Evolutionary conservation across 257 asterid genomes (phyloP).

Genomic region (Linderniella brevidens): DNA sequence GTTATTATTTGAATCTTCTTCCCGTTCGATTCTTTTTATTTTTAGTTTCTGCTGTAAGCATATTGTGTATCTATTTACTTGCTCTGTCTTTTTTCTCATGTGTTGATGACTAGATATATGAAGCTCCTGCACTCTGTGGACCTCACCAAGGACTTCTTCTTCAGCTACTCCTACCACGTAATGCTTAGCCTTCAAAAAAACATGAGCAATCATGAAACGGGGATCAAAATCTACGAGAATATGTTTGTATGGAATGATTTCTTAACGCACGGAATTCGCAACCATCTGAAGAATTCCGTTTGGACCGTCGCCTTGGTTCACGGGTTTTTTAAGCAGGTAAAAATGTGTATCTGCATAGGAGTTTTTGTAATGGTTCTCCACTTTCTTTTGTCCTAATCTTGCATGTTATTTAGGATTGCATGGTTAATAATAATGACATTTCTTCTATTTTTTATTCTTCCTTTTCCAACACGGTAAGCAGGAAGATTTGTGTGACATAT

Average conservation of each 20-base stretch:
- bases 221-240: conserved; percentile 52
- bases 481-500: too few relatives aligned
- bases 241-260: conserved; percentile 96
- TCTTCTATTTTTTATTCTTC: too few relatives aligned
- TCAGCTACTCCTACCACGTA: conserved; percentile 86
- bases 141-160: conserved; percentile 92
- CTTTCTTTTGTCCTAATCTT: not conserved
- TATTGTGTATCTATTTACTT: conserved; percentile 23
- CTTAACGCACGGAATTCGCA: conserved; percentile 74
- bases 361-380: not conserved
- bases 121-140: conserved; percentile 81
- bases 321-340: conserved; percentile 93
- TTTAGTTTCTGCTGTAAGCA: not conserved
- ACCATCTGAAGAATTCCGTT: conserved; percentile 55
- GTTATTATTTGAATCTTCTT: conserved; percentile 14
- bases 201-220: conserved; percentile 43
- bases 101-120: conserved; percentile 64
- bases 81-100: conserved; percentile 16
- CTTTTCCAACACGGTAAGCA: too few relatives aligned
- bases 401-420: too few relatives aligned
- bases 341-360: not conserved
- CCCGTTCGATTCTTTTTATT: conserved; percentile 5
- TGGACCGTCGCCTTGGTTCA: conserved; percentile 93
- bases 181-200: conserved; percentile 93
- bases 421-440: too few relatives aligned